Evolutionary conservation across 108 stramenopile genomes (phyloP), one percentile per base, ranked within the genome.

Genomic region (Conticribra weissflogii): DNA sequence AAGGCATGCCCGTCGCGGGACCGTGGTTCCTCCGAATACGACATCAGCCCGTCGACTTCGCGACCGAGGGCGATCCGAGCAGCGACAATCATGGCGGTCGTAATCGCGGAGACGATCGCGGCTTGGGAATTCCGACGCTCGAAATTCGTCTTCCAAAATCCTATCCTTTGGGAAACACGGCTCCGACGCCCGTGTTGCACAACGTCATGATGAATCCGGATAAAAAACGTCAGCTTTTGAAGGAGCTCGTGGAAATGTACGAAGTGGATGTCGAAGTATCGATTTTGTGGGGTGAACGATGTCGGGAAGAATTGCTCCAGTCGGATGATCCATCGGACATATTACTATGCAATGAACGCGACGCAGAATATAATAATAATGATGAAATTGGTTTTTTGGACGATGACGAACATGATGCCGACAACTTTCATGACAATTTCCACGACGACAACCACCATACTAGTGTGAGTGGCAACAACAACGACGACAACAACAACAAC

Each of bases 281-380:
- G 1, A 85, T 87, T 12, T 33, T 86, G 57, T 89, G 88, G 88
- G 84, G 76, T 23, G 88, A 89, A 54, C 66, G 66, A 30, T 75
- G 83, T 62, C 71, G 82, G 0, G 63, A 70, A 1, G 71, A 58
- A 31, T 50, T 87, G 28, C 32, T 49, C 3, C 32, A 48, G 3
- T 49, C 31, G 29, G 41, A n/a, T 23, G 44, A 34, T 0, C 32
- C 9, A 28, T 9, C 25, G 29, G 29, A 22, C 33, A n/a, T n/a
- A 22, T 36, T 33, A 74, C 54, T 0, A 55, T 48, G 2, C 22
- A 32, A 24, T 32, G 54, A 54, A 27, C 71, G 54, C 0, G 50
- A 55, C 5, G 34, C 25, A 24, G 55, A 44, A 52, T 18, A 52
- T 8, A 31, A n/a, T 56, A 17, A 28, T 21, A 22, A 29, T 22